Conservation (phyloP, 2,329 filamentous ascomycete species). For the Diaporthe caulivora region DNA sequence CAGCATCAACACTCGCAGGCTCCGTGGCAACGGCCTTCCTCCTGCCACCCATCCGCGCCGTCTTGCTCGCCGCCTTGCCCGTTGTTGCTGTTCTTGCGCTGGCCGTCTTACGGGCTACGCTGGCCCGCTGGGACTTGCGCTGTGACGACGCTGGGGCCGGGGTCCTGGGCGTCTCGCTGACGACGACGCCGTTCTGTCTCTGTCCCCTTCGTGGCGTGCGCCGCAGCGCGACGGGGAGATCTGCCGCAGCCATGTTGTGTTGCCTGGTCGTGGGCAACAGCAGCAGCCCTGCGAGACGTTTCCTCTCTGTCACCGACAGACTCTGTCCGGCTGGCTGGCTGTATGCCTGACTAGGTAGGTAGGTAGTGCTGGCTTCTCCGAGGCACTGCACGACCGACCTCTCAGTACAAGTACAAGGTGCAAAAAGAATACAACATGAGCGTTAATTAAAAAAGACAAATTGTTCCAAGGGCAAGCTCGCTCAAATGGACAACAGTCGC, state of each 20-base stretch:
- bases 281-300: not conserved
- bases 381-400: not conserved
- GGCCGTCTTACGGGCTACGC: not conserved
- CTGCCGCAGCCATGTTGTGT: not conserved
- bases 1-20: not conserved
- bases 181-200: not conserved
- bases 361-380: not conserved
- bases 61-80: not conserved
- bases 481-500: not conserved
- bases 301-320: not conserved
- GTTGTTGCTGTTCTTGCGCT: not conserved
- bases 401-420: not conserved
- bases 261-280: not conserved
- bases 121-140: not conserved
- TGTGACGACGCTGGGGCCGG: not conserved
- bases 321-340: not conserved
- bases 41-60: not conserved
- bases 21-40: not conserved
- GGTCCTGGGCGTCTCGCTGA: not conserved
- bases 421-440: not conserved
- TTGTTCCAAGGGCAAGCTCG: not conserved
- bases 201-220: slow-evolving; percentile 26
- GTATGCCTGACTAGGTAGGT: not conserved
- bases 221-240: slow-evolving; percentile 30
- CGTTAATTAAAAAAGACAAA: not conserved